Base-by-base conservation (phyloP, 371 early-diverging fungal genomes). In the Paraphysoderma sedebokerense region DNA sequence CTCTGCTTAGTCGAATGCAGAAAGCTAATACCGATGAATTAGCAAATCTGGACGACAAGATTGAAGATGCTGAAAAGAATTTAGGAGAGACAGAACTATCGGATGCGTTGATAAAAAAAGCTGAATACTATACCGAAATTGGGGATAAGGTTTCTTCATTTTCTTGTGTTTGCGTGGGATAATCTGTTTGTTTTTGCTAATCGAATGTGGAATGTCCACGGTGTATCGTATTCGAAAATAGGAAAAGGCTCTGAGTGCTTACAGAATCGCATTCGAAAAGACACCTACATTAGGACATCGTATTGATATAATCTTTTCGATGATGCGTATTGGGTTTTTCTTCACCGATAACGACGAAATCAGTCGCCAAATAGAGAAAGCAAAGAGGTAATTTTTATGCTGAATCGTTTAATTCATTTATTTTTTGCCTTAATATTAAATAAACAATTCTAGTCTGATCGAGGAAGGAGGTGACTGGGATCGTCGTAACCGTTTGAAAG, bases 401-500 rank as follows among this genome's bases (percentile, higher is more conserved):
- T 12, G 1, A 1, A 30, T 22, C 19, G 4, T 6, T 8, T 32
- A 28, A 3, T 0, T 2, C 41, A 0, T n/a, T 13, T n/a, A 22
- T 13, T 31, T 17, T 9, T 28, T 20, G 24, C 11, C 2, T 0
- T 9, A 0, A 1, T 1, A 6, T n/a, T 13, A 19, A n/a, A n/a
- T n/a, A n/a, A n/a, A n/a, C n/a, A n/a, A 34, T 5, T 23, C 15
- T 49, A 79, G 87, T 38, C 68, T 93, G 51, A 86, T 95, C 48
- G 92, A 98, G 57, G 85, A 88, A 64, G 97, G 96, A 32, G 96
- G 98, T 24, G 99, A 99, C 71, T 99, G 99, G 99, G 99, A 98
- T 68, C 79, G 98, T 53, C 82, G 96, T 52, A 99, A 99, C 70
- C 81, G 98, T 48, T 78, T 97, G 36, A 98, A 98, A 74, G 97